Evolutionary conservation across 257 asterid genomes (phyloP), one percentile per base, ranked within the genome.

Genomic region (Ilex asprella): DNA sequence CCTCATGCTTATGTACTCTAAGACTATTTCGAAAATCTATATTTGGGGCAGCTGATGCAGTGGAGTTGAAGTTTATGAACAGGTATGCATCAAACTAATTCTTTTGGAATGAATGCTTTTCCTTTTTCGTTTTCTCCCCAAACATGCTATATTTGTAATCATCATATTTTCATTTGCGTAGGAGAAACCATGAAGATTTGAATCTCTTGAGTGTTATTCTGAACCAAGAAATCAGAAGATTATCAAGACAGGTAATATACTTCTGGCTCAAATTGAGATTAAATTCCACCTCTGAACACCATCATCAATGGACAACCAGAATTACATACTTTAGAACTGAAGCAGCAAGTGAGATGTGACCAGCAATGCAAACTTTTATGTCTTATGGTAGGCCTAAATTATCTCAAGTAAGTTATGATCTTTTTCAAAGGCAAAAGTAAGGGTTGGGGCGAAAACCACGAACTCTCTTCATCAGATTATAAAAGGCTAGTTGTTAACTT

Each of bases 31-130:
- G 98, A 63, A 91, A 91, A 74, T 82, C 85, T 56, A 86, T 91
- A 63, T 91, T 91, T 60, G 98, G 98, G 70, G 95, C 82, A 56
- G 98, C 98, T 10, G 98, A 91, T 81, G 98, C 89, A 84, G 88
- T 91, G 52, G 98, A 91, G 71, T 63, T 91, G 78, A 91, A 88
- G 81, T 91, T 91, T 51, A 81, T 91, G 79, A 83, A 86, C 79
- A 88, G 98, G 98, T 86, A 68, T 65, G n/a, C 68, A 55, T 72
- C 44, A 52, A 31, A 43, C 29, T 27, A 46, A 41, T 55, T 62
- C 35, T 56, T n/a, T 43, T 71, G 65, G 31, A 39, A 67, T 46
- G n/a, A 66, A 29, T 7, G 60, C 57, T 67, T 4, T 16, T 13
- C n/a, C 52, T 47, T 31, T 31, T 51, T 31, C 12, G 21, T 35